Percentiles rank a stretch among this genome's conserved stretches.
These are phyloP conservation scores for Neurospora sp. DNA, from an alignment of 495 filamentous ascomycete species.

Conservation along the genomic window DNA sequence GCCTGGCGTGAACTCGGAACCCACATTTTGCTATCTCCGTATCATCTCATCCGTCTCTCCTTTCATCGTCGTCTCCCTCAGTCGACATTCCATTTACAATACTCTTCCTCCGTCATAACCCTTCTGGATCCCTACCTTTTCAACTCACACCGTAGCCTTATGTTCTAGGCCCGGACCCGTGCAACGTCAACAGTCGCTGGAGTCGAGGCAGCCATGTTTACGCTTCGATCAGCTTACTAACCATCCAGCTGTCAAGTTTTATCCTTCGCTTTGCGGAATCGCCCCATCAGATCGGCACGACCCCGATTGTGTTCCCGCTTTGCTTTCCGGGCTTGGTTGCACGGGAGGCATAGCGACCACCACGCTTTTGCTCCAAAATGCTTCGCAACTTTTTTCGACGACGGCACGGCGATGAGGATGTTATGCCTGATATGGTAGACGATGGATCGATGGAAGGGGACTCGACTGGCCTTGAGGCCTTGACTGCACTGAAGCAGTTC, in stretches of 20 bases:
- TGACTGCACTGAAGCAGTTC: constrained; percentile 34
- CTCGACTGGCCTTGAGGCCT: constrained; percentile 19
- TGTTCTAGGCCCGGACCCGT: not conserved
- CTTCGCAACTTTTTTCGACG: constrained; percentile 18
- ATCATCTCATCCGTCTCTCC: not conserved
- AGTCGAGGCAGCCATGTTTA: not conserved
- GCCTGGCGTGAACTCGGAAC: not conserved
- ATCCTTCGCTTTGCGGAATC: constrained; percentile 9
- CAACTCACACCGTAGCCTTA: not conserved
- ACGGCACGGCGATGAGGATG: constrained; percentile 14
- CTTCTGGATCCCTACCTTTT: not conserved
- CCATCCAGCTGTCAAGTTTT: not conserved
- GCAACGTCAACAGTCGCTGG: not conserved
- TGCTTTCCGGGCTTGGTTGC: constrained; percentile 13
- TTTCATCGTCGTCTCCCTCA: not conserved
- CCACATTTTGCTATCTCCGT: not conserved
- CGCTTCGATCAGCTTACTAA: not conserved
- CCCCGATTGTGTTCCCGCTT: constrained; percentile 6
- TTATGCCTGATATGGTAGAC: constrained; percentile 16
- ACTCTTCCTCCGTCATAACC: not conserved
- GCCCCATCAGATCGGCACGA: constrained; percentile 5
- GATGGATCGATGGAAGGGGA: constrained; percentile 20
- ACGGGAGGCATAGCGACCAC: constrained; percentile 14
- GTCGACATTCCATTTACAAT: not conserved
- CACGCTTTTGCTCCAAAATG: constrained; percentile 2